These are phyloP conservation scores for Drosera capensis DNA, from an alignment of 148 eudicot species.

Conservation along the genomic window DNA sequence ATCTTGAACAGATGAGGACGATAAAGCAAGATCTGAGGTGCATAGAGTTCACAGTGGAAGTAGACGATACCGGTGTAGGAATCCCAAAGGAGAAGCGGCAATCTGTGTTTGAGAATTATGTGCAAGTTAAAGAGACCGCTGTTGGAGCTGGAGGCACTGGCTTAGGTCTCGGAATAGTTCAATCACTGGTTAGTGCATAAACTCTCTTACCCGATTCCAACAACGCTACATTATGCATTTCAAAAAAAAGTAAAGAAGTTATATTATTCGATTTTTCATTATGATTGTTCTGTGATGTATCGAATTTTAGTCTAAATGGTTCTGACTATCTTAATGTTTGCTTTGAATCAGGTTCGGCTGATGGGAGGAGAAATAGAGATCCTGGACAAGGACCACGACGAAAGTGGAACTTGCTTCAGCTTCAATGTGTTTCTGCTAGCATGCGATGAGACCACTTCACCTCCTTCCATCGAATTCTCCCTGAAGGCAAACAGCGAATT, in stretches of 20 bases:
- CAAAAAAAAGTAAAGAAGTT: too few species aligned
- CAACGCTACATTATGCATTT: too few species aligned
- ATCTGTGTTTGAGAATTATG: conserved; percentile 63
- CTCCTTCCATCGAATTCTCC: neutral
- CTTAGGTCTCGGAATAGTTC: conserved; percentile 76
- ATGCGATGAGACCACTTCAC: conserved; percentile 4
- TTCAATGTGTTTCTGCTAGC: conserved; percentile 38
- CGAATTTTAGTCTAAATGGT: neutral
- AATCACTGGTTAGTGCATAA: conserved; percentile 42
- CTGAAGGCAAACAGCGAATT: conserved; percentile 7
- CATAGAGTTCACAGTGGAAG: conserved; percentile 59
- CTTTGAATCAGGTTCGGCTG: conserved; percentile 43
- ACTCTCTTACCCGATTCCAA: neutral
- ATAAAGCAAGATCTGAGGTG: conserved; percentile 22
- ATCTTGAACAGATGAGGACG: conserved; percentile 11
- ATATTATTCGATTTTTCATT: too few species aligned
- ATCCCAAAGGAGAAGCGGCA: conserved; percentile 54
- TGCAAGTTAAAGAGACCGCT: conserved; percentile 55
- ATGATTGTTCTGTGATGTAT: neutral
- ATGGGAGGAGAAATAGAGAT: conserved; percentile 83
- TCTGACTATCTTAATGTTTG: neutral
- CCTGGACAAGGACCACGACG: conserved; percentile 34
- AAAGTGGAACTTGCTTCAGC: conserved; percentile 55
- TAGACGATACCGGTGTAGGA: conserved; percentile 74
- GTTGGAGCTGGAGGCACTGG: conserved; percentile 62